Conservation (phyloP, 257 asterid genomes). For the Primulina huaijiensis region DNA sequence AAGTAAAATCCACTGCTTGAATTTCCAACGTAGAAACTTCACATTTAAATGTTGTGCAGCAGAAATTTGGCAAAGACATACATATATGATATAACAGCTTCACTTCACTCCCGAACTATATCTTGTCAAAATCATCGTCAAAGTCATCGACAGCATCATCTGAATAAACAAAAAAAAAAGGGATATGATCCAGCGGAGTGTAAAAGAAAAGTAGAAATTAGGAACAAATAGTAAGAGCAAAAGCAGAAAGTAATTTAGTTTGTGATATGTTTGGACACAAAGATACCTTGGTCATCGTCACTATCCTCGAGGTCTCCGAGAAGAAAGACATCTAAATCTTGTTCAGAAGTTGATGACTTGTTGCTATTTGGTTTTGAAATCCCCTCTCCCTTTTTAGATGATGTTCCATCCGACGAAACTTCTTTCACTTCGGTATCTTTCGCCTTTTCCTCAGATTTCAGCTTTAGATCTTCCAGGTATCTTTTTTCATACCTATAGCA, state of each 20-base stretch:
- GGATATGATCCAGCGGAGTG: conserved; percentile 4
- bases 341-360: conserved; percentile 60
- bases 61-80: conserved; percentile 3
- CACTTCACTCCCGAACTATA: conserved; percentile 48
- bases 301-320: conserved; percentile 83
- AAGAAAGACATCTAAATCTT: conserved; percentile 93
- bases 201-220: neutral
- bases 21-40: neutral
- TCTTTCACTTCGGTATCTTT: conserved; percentile 48
- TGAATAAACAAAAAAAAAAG: conserved; percentile 31
- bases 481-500: conserved; percentile 65
- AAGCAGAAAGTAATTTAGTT: neutral
- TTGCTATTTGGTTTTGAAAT: conserved; percentile 43
- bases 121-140: conserved; percentile 82
- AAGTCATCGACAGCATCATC: conserved; percentile 66
- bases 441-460: conserved; percentile 50
- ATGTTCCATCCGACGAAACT: conserved; percentile 42
- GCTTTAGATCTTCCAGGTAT: conserved; percentile 54
- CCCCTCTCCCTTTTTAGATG: conserved; percentile 38
- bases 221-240: neutral
- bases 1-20: neutral
- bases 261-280: neutral
- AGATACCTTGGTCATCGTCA: conserved; percentile 82
- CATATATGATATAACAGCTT: conserved; percentile 3
- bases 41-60: neutral